A percentile compares a stretch with the other conserved stretches of the same genome.
phyloP scores from a whole-genome alignment of 2,329 filamentous ascomycete genomes.

The Apiospora marii region DNA sequence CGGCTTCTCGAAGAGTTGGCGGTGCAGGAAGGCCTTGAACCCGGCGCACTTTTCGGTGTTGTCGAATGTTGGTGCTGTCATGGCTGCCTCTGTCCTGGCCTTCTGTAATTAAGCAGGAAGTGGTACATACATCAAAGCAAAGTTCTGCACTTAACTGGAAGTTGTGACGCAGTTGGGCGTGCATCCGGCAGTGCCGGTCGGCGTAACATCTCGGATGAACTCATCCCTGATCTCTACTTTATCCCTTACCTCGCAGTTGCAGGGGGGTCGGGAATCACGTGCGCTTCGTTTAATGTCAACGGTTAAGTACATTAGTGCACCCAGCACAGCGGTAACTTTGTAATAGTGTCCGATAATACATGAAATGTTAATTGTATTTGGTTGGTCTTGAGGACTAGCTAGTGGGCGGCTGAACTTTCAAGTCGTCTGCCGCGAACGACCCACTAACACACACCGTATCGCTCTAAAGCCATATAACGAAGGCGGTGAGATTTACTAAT shows the following conservation, averaged over 20 bases:
- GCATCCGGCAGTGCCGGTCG: neutral
- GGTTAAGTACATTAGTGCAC: neutral
- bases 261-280: neutral
- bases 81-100: neutral
- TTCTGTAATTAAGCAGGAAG: neutral
- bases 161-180: neutral
- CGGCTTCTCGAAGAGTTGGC: conserved; percentile 23
- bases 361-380: too few species aligned
- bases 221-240: neutral
- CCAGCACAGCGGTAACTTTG: neutral
- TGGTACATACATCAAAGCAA: neutral
- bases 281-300: neutral
- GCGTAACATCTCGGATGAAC: neutral
- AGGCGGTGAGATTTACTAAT: too few species aligned
- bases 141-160: neutral
- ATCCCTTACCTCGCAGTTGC: too few species aligned
- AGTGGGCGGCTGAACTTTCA: too few species aligned
- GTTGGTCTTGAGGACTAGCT: too few species aligned
- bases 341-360: neutral
- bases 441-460: too few species aligned
- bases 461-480: too few species aligned
- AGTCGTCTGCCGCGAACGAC: too few species aligned
- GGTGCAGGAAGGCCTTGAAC: neutral
- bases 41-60: neutral
- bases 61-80: neutral